Base-by-base conservation (phyloP, 2,329 filamentous ascomycete genomes). In the Colletotrichum spaethianum region DNA sequence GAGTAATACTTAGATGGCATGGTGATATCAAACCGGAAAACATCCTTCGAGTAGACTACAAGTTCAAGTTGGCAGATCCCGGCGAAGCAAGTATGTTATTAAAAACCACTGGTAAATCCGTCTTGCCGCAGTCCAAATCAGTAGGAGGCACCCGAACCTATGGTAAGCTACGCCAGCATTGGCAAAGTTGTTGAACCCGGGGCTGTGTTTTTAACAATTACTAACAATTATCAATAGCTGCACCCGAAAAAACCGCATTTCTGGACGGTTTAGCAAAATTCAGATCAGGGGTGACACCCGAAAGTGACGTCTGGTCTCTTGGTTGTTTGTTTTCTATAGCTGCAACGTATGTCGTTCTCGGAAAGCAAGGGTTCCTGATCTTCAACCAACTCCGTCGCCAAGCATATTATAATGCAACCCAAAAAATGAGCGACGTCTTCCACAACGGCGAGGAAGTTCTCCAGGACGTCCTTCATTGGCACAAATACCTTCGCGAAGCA, bases 301-400 rank as follows among this genome's bases (percentile, higher is more conserved):
- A 73, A 1, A 82, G 81, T 11, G 83, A 85, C 56, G 80, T 78
- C 0, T 85, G 83, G 83, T 84, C 83, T 2, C 71, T 82, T 9
- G 80, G 80, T 0, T 84, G 83, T 52, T 81, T 84, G 0, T 73
- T 84, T 28, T 84, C 82, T 0, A 73, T 81, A 1, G 79, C 80
- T 5, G 83, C 82, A 1, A 83, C 82, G 0, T 84, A 81, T 77
- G 75, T 81, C 8, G 77, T 81, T 0, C 66, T 83, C 1, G 82
- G 82, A 0, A 23, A 70, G 0, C 61, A 70, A 4, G 67, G 61
- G 4, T 33, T 70, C 6, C 23, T 70, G 12, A 65, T 65, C 16
- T 70, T 52, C 26, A 36, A 60, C 7, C 23, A 28, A 44, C 26
- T 70, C 3, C 67, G 67, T 4, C 33, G 40, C 4, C 14, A 48